Percentiles rank a stretch among this genome's conserved stretches.
These are phyloP conservation scores for Umbilicaria muhlenbergii DNA, from an alignment of 495 filamentous ascomycete species.

Conservation along the genomic window DNA sequence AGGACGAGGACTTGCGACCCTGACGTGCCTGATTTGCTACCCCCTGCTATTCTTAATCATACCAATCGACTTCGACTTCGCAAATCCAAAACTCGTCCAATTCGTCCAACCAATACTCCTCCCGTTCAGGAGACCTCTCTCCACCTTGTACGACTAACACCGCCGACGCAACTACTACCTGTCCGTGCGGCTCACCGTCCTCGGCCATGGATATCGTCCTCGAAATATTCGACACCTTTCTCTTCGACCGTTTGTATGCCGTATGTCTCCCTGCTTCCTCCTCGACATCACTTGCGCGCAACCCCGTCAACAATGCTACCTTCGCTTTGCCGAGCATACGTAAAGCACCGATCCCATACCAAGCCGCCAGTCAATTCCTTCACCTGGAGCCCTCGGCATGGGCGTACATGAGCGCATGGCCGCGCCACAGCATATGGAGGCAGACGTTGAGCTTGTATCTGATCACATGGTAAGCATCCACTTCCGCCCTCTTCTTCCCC, in stretches of 20 bases:
- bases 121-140: too few species aligned
- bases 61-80: too few species aligned
- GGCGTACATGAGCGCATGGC: slow-evolving; percentile 70
- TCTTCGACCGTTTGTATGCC: slow-evolving; percentile 73
- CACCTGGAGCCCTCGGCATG: slow-evolving; percentile 54
- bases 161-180: background rate
- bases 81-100: background rate
- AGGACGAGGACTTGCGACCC: too few species aligned
- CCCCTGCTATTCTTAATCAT: too few species aligned
- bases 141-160: too few species aligned
- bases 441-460: slow-evolving; percentile 63
- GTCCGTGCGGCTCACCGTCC: background rate
- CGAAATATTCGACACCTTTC: slow-evolving; percentile 67
- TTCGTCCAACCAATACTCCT: background rate
- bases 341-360: slow-evolving; percentile 40
- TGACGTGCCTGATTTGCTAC: too few species aligned
- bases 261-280: slow-evolving; percentile 45
- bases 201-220: slow-evolving; percentile 78
- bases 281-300: slow-evolving; percentile 13
- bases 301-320: slow-evolving; percentile 10
- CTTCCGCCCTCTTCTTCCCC: too few species aligned
- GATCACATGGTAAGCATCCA: slow-evolving; percentile 59
- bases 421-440: slow-evolving; percentile 64
- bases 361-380: slow-evolving; percentile 58
- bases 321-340: slow-evolving; percentile 23